Evolutionary conservation across 1,284 basidiomycete genomes (phyloP).

Genomic region (Nidula niveotomentosa): DNA sequence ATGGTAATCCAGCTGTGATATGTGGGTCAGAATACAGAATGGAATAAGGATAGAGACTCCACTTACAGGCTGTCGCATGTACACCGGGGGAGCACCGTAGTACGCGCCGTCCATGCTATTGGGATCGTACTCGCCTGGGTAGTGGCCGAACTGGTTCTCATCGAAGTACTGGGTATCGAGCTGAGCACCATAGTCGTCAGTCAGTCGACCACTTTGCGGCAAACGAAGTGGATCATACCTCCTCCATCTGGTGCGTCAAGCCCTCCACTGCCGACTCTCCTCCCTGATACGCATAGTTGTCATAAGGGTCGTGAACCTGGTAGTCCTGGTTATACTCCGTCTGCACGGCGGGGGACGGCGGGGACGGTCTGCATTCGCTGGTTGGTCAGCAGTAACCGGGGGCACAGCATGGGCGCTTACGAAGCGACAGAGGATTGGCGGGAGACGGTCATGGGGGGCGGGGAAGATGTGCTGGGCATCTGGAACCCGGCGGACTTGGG

Average conservation of each 20-base stretch:
- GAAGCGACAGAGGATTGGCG: conserved; percentile 4
- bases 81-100: conserved; percentile 47
- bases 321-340: conserved; percentile 11
- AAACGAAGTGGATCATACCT: conserved; percentile 12
- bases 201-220: no score
- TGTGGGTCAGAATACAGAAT: background rate
- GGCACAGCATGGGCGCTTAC: conserved; percentile 4
- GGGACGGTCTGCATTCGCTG: conserved; percentile 6
- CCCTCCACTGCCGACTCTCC: conserved; percentile 38
- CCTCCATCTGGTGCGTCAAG: conserved; percentile 30
- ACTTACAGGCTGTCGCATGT: conserved; percentile 70
- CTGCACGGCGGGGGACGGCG: conserved; percentile 9
- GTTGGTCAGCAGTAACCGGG: background rate
- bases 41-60: background rate
- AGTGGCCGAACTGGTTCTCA: conserved; percentile 22
- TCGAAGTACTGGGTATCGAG: conserved; percentile 35
- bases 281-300: conserved; percentile 35
- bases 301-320: conserved; percentile 13
- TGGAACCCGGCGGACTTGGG: conserved; percentile 52
- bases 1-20: conserved; percentile 81
- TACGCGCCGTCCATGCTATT: conserved; percentile 41
- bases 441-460: conserved; percentile 17
- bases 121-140: conserved; percentile 25
- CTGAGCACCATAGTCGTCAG: conserved; percentile 8
- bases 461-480: conserved; percentile 14